Evolutionary conservation across 225 moss, liverwort and hornwort species (phyloP), one percentile per base, ranked within the genome.

Genomic region (Sphagnum tenellum): DNA sequence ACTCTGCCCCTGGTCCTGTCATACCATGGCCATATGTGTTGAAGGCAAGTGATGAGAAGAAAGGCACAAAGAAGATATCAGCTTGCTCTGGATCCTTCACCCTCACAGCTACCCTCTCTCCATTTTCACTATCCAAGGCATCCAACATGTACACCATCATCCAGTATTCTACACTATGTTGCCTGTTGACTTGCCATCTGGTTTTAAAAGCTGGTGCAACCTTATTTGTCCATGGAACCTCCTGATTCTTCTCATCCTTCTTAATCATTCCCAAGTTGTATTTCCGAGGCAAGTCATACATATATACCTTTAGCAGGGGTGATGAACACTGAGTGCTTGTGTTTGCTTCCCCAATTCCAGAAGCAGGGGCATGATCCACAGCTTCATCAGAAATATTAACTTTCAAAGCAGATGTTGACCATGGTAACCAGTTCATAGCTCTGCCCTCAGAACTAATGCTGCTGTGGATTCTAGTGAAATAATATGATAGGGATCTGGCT

Each of bases 131-230:
- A 44, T 73, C 68, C 65, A 67, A 69, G 50, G 54, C 73, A 66
- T 89, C 77, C 11, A 98, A 46, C 8, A 98, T 67, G 69, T 93
- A 81, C 65, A 76, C 70, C 88, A 86, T 83, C 85, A 98, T 14
- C 90, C 93, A 98, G 69, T 90, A 93, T 58, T 98, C 96, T 12
- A 93, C 85, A 73, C 75, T 93, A 70, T 98, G 90, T 70, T 98
- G 96, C 64, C 78, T 89, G 65, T 81, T 89, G 62, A 90, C 78
- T 49, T 70, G 83, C 45, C 64, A 81, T 44, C 71, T 74, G 12
- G 12, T 10, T 49, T 56, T 78, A 90, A 92, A 90, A 47, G 64
- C 7, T 13, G 89, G 92, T 50, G 72, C 66, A 65, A 75, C 61
- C 46, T 53, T 75, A 53, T 76, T 66, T 48, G 72, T 72, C 92